phyloP scores from a whole-genome alignment of 495 filamentous ascomycete species.

The Cairneyella variabilis region DNA sequence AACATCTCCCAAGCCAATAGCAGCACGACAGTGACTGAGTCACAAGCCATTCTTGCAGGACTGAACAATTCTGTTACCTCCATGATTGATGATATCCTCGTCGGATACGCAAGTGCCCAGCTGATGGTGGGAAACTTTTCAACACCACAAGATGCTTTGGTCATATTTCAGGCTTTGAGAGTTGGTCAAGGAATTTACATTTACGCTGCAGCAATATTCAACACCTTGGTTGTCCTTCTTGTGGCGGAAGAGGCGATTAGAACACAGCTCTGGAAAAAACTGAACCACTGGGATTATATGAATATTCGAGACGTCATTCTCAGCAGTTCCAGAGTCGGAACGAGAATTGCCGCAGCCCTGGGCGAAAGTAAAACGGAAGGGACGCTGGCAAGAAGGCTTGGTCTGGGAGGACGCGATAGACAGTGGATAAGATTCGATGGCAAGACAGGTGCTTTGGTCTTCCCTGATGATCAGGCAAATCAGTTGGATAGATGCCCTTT shows the following conservation, averaged over 20 bases:
- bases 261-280: neutral
- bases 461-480: no score
- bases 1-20: no score
- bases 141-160: conserved; percentile 1
- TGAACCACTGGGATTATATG: conserved; percentile 3
- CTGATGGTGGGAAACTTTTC: conserved; percentile 28
- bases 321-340: neutral
- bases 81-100: conserved; percentile 33
- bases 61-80: conserved; percentile 30
- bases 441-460: no score
- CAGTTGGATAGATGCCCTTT: no score
- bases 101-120: conserved; percentile 31
- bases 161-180: conserved; percentile 19
- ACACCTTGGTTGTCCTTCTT: conserved; percentile 18
- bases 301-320: neutral
- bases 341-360: no score
- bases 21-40: no score
- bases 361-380: no score
- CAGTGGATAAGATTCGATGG: no score
- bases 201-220: conserved; percentile 27
- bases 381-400: no score
- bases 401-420: no score
- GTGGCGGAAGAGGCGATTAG: conserved; percentile 14
- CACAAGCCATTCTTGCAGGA: conserved; percentile 28
- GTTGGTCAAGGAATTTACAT: conserved; percentile 31